Percentiles rank a stretch among this genome's conserved stretches.
These are phyloP conservation scores for Modicella reniformis DNA, from an alignment of 371 early-diverging fungal genomes.

Conservation along the genomic window DNA sequence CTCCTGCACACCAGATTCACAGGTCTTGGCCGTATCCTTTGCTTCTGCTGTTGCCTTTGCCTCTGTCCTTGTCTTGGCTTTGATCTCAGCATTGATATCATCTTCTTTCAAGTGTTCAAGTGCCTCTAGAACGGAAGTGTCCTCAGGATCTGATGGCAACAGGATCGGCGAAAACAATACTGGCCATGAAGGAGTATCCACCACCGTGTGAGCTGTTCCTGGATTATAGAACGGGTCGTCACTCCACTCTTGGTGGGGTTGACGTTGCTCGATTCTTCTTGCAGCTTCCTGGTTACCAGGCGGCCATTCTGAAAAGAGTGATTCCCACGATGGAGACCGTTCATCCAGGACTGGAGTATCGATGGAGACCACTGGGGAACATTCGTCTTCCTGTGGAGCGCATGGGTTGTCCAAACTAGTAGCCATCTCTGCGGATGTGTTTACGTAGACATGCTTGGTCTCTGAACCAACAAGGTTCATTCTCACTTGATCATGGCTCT, in stretches of 20 bases:
- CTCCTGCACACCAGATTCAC: background rate
- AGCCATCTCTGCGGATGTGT: background rate
- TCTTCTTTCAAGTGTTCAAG: background rate
- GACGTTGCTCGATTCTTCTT: background rate
- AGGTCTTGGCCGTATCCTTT: no score
- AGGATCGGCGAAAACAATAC: slow-evolving; percentile 7
- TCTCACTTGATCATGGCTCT: background rate
- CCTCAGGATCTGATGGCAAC: slow-evolving; percentile 14
- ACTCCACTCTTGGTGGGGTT: background rate
- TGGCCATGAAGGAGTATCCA: background rate
- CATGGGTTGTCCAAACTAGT: background rate
- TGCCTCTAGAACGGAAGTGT: slow-evolving; percentile 4
- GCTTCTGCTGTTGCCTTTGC: background rate
- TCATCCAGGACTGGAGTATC: background rate
- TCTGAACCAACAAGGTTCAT: no score
- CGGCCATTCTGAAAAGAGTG: slow-evolving; percentile 8
- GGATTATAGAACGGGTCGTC: no score
- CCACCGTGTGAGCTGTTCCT: background rate
- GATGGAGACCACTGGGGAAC: slow-evolving; percentile 7
- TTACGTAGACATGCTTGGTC: background rate
- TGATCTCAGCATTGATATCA: background rate
- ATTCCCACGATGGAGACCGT: background rate
- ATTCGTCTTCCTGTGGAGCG: background rate
- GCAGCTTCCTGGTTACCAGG: slow-evolving; percentile 19
- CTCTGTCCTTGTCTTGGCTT: background rate